Percentiles rank a stretch among this genome's conserved stretches.
These are phyloP conservation scores for Fusarium anthophilum DNA, from an alignment of 2,329 filamentous ascomycete species.

Conservation along the genomic window DNA sequence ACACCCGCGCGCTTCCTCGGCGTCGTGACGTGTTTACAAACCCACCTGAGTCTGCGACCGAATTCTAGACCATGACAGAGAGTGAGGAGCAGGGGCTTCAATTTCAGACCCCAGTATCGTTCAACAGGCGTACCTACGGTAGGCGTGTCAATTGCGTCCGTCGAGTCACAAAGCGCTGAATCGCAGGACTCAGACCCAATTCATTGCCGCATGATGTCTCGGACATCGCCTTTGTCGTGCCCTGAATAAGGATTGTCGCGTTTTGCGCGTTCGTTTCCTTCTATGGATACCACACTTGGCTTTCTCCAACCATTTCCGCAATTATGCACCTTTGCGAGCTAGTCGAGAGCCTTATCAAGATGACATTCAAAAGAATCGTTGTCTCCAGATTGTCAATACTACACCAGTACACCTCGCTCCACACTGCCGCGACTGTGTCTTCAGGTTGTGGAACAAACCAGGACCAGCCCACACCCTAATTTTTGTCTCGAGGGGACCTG, in stretches of 20 bases:
- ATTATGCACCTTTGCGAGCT: background rate
- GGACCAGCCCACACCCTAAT: constrained; percentile 7
- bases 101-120: constrained; percentile 5
- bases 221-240: background rate
- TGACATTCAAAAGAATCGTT: constrained; percentile 10
- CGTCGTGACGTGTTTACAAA: constrained; percentile 38
- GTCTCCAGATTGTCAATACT: background rate
- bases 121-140: constrained; percentile 8
- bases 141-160: constrained; percentile 22
- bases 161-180: constrained; percentile 21
- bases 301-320: background rate
- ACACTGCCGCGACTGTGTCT: constrained; percentile 27
- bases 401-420: constrained; percentile 17
- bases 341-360: constrained; percentile 13
- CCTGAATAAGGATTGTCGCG: background rate
- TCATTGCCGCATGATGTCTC: constrained; percentile 8
- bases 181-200: constrained; percentile 12
- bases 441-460: constrained; percentile 27
- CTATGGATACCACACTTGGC: background rate
- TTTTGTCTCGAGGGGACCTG: constrained; percentile 1
- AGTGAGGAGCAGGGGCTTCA: constrained; percentile 5
- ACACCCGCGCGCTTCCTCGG: constrained; percentile 25
- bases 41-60: constrained; percentile 37
- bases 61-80: constrained; percentile 24
- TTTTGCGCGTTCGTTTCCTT: constrained; percentile 3